Base-by-base conservation (phyloP, 768 basidiomycete species). In the Serpula lacrymans region DNA sequence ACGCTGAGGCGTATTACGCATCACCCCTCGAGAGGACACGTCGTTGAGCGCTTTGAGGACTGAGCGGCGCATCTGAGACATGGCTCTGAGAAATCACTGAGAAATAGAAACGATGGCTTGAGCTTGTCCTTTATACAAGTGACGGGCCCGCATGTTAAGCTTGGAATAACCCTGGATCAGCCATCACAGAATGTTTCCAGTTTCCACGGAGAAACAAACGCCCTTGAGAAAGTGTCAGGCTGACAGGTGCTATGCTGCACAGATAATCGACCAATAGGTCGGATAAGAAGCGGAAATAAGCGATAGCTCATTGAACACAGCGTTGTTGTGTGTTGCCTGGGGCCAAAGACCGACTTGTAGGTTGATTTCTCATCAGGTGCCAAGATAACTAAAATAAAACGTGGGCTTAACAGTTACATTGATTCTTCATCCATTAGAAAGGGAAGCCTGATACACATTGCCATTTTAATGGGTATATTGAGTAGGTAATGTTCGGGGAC, bases 231-330 rank as follows among this genome's bases (percentile, higher is more conserved):
- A 20, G 32, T n/a, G n/a, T n/a, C n/a, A 26, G 24, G 18, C 10
- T 16, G 24, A n/a, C 18, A 45, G 17, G 32, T 27, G 30, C 24
- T 32, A 35, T 45, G 32, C 25, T 24, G 33, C 26, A 22, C 32
- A 27, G 25, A 31, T 29, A 12, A 26, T 24, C 16, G 23, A 20
- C 37, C 23, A 14, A 36, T 34, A n/a, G n/a, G 3, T 45, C 56
- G 53, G 57, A 29, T 46, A 45, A 55, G 49, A 32, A 40, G 46
- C 49, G 57, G 53, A 23, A 26, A 39, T 61, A 53, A 36, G 25
- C 39, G n/a, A n/a, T n/a, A 32, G 34, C 13, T 22, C 25, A 25
- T 17, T 32, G 31, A 48, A n/a, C n/a, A n/a, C n/a, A n/a, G n/a
- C n/a, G n/a, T n/a, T n/a, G n/a, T n/a, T n/a, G n/a, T n/a, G n/a